These are phyloP conservation scores for Albugo candida DNA, from an alignment of 352 stramenopile genomes.

Conservation along the genomic window DNA sequence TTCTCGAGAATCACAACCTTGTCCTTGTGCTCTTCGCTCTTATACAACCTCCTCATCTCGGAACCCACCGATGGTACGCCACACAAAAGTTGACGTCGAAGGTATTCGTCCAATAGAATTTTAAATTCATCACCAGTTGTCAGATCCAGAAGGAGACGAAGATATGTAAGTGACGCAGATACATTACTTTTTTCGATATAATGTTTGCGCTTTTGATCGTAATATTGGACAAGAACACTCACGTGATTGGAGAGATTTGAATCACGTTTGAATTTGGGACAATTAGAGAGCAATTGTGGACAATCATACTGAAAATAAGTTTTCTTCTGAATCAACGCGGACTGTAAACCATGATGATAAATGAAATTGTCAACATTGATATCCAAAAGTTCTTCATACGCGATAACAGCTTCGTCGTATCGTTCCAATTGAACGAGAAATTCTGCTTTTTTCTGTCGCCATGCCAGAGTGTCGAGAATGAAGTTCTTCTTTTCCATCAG, in stretches of 20 bases:
- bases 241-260: slow-evolving; percentile 9
- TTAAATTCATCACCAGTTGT: slow-evolving; percentile 62
- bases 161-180: slow-evolving; percentile 50
- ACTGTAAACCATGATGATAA: slow-evolving; percentile 77
- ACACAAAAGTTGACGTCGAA: slow-evolving; percentile 69
- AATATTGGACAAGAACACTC: slow-evolving; percentile 33
- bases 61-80: slow-evolving; percentile 86
- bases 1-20: slow-evolving; percentile 33
- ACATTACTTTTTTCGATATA: slow-evolving; percentile 25
- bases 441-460: slow-evolving; percentile 61
- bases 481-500: slow-evolving; percentile 57
- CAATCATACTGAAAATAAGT: slow-evolving; percentile 31
- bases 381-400: slow-evolving; percentile 57
- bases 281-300: slow-evolving; percentile 19
- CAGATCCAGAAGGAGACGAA: slow-evolving; percentile 85
- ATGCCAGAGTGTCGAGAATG: slow-evolving; percentile 55
- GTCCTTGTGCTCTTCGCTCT: slow-evolving; percentile 27
- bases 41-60: slow-evolving; percentile 86
- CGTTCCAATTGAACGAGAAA: slow-evolving; percentile 37
- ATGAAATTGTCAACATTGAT: slow-evolving; percentile 85
- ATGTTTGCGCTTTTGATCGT: slow-evolving; percentile 19
- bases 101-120: slow-evolving; percentile 26
- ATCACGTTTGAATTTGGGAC: slow-evolving; percentile 14
- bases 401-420: slow-evolving; percentile 35
- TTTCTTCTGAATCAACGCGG: slow-evolving; percentile 33